Base-by-base conservation (phyloP, 1,139 yeast species). In the Lodderomyces metapsilosis region DNA sequence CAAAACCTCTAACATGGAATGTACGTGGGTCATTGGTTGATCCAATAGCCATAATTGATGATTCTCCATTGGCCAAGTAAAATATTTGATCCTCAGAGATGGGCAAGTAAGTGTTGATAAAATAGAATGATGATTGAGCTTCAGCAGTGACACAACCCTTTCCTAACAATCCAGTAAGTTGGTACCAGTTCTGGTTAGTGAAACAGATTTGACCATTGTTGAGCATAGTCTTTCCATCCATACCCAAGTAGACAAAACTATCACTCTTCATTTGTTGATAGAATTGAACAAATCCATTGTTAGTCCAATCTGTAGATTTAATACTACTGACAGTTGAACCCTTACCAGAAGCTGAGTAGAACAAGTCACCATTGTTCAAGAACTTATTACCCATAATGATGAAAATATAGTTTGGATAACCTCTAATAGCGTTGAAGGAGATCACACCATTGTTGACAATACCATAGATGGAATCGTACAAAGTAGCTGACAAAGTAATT, bases 281-380 rank as follows among this genome's bases (percentile, higher is more conserved):
- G 39, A 64, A 57, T n/a, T 49, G 51, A 34, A 65, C 46, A 18
- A 57, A 46, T 24, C 70, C 71, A 21, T 48, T 47, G 43, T 66
- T 65, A 2, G 43, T 42, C 61, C 63, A 66, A n/a, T 30, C 32
- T n/a, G 41, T 20, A 3, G 63, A 50, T n/a, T 56, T 49, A 20
- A 61, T 52, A 7, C 54, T 36, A 49, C 53, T 53, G 12, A 48
- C 38, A 1, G 67, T 57, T 25, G 46, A 25, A 8, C 56, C 28
- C n/a, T 56, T 45, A 17, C 64, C 60, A 16, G 62, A 58, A 39
- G 52, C 56, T 30, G 59, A 62, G 20, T 62, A 49, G 48, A 51
- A 65, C 49, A 65, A 49, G 24, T 54, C 46, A 43, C 70, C 71
- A 38, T 51, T 51, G 43, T 66, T 66, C 13, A 13, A n/a, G 45